phyloP scores from a whole-genome alignment of 73 alveolate genomes.

The Paramecium biaurelia region DNA sequence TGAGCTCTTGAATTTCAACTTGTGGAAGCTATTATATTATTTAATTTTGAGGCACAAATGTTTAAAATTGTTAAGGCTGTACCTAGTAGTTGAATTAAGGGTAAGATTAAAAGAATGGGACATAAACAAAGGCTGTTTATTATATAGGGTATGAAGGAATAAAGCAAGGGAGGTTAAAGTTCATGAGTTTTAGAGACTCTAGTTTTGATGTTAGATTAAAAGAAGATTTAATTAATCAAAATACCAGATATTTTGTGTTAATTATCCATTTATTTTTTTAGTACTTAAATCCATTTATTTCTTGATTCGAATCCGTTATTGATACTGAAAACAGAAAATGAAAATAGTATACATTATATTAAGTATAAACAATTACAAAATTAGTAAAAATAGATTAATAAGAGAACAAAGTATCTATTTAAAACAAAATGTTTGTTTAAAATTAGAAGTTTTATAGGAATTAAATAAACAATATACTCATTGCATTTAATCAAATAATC shows the following conservation, averaged over 20 bases:
- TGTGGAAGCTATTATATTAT: not conserved
- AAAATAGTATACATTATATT: not conserved
- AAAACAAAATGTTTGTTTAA: not conserved
- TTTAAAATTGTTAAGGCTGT: not conserved
- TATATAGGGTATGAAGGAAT: not conserved
- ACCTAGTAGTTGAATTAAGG: not conserved
- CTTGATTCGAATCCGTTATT: not conserved
- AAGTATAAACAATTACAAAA: not conserved
- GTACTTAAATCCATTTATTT: not conserved
- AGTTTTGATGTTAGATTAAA: not conserved
- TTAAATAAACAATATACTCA: not conserved
- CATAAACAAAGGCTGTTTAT: not conserved
- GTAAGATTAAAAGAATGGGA: not conserved
- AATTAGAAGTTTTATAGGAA: not conserved
- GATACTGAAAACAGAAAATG: not conserved
- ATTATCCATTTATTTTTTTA: not conserved
- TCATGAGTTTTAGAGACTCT: slow-evolving; percentile 1
- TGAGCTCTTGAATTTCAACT: not conserved
- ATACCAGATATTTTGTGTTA: not conserved
- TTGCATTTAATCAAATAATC: not conserved
- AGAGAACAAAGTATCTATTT: not conserved
- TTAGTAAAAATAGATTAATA: not conserved
- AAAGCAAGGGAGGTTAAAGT: slow-evolving; percentile 19
- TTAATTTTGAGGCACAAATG: not conserved
- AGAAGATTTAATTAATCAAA: slow-evolving; percentile 18